Evolutionary conservation across 768 basidiomycete genomes (phyloP).

Genomic region (Boletus vermiculosoides): DNA sequence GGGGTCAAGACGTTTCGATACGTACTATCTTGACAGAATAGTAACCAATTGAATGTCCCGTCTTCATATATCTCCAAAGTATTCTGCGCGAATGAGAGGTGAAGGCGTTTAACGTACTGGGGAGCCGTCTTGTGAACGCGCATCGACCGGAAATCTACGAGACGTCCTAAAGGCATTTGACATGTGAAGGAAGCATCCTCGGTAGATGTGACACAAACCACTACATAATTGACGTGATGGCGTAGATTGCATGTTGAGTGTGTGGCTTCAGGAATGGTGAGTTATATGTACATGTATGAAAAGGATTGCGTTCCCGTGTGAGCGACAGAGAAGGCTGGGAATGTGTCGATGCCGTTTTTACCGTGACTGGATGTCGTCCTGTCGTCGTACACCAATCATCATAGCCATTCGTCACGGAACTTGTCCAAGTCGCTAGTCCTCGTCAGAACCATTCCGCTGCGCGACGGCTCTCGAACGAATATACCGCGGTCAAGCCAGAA

Average conservation of each 20-base stretch:
- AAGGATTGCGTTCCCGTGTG: slow-evolving; percentile 9
- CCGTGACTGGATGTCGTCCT: not conserved
- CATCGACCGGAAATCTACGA: slow-evolving; percentile 23
- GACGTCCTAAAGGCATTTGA: slow-evolving; percentile 37
- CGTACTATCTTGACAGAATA: slow-evolving; percentile 1
- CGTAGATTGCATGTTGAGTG: not conserved
- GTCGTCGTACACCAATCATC: not conserved
- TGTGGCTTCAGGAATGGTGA: not conserved
- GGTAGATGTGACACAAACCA: slow-evolving; percentile 44
- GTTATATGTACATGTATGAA: slow-evolving; percentile 1
- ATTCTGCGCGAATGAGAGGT: not conserved
- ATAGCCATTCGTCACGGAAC: too few relatives aligned
- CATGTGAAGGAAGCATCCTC: slow-evolving; percentile 42
- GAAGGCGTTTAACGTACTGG: slow-evolving; percentile 22
- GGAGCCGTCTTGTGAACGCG: slow-evolving; percentile 12
- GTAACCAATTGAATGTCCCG: not conserved
- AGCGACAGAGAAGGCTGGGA: slow-evolving; percentile 10
- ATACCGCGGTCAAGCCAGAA: not conserved
- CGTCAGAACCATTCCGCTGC: not conserved
- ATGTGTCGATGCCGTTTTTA: slow-evolving; percentile 4
- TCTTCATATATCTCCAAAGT: not conserved
- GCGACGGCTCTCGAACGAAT: not conserved
- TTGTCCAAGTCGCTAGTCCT: too few relatives aligned
- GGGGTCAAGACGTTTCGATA: not conserved
- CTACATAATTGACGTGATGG: slow-evolving; percentile 26